Evolutionary conservation across 1,139 yeast species (phyloP), one percentile per base, ranked within the genome.

Genomic region (Taphrina communis): DNA sequence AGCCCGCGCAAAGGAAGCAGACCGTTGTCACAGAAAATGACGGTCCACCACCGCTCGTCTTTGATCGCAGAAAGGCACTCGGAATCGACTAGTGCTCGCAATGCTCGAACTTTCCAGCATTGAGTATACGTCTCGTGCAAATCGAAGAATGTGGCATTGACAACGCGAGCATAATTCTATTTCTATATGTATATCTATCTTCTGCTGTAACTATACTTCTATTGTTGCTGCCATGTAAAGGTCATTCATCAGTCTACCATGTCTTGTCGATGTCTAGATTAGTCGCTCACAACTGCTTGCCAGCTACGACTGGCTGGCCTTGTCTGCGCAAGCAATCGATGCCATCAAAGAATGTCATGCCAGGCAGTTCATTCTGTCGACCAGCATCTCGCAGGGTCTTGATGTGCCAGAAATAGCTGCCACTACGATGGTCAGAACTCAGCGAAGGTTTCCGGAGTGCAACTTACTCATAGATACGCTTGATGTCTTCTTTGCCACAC

Each of bases 361-460:
- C 65, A 21, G 57, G 57, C n/a, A 60, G 19, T 36, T 60, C 36
- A 25, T 60, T 39, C 6, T 25, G 5, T 17, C 57, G 46, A n/a
- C 57, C 57, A 11, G 65, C 35, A n/a, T 60, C 65, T 14, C 65
- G 56, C 19, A 50, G 21, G 9, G 55, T 25, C 65, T 60, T 60
- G 51, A 60, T 39, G 50, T 60, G 65, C 65, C 65, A 60, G 48
- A 60, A 60, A 48, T 35, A 60, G 35, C 57, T 50, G 25, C 65
- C 65, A 21, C 60, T 56, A 41, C n/a, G 11, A 35, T 3, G 2
- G 35, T 51, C 21, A 51, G 56, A 11, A 25, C 9, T 14, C 2
- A 1, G 2, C 38, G 5, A 1, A 5, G n/a, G 14, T 7, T 9
- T 2, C 8, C 2, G 6, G 38, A 21, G 35, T n/a, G 19, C 31